These are phyloP conservation scores for Trichoderma aggressivum DNA, from an alignment of 2,329 filamentous ascomycete genomes.

Conservation along the genomic window DNA sequence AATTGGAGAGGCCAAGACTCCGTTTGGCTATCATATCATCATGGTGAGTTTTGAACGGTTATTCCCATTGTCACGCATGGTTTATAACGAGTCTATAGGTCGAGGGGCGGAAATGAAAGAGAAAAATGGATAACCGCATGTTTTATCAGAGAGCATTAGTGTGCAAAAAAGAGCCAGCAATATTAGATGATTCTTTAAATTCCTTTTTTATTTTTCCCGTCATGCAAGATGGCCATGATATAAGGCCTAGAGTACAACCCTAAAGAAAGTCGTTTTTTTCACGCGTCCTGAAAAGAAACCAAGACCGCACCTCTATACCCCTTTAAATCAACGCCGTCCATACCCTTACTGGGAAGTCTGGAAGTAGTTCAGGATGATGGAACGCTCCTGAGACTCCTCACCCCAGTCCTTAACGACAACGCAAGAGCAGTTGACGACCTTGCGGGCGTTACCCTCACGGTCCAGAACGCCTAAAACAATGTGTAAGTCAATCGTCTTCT, in stretches of 20 bases:
- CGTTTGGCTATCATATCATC: constrained; percentile 75
- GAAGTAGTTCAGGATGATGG: constrained; percentile 99
- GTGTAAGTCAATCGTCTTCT: constrained; percentile 30
- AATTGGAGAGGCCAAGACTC: constrained; percentile 68
- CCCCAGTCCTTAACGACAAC: constrained; percentile 99
- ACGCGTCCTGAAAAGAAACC: constrained; percentile 30
- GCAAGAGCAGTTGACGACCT: constrained; percentile 99
- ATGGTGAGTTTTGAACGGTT: constrained; percentile 52
- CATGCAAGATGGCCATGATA: constrained; percentile 35
- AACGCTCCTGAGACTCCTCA: constrained; percentile 99
- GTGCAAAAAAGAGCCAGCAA: background rate
- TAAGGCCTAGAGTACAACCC: constrained; percentile 43
- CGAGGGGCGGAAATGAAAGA: constrained; percentile 13
- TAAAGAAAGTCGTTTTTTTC: constrained; percentile 29
- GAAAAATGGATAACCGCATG: background rate
- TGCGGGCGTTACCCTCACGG: constrained; percentile 98
- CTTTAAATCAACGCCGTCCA: constrained; percentile 35
- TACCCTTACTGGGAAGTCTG: constrained; percentile 71
- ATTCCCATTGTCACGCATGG: background rate
- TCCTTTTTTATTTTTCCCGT: constrained; percentile 39
- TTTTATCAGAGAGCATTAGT: background rate
- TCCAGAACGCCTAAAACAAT: constrained; percentile 77
- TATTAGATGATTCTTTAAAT: constrained; percentile 7
- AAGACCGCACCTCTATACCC: constrained; percentile 40
- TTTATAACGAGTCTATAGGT: background rate